These are phyloP conservation scores for Schizophyllum amplum DNA, from an alignment of 1,284 basidiomycete species.

Conservation along the genomic window DNA sequence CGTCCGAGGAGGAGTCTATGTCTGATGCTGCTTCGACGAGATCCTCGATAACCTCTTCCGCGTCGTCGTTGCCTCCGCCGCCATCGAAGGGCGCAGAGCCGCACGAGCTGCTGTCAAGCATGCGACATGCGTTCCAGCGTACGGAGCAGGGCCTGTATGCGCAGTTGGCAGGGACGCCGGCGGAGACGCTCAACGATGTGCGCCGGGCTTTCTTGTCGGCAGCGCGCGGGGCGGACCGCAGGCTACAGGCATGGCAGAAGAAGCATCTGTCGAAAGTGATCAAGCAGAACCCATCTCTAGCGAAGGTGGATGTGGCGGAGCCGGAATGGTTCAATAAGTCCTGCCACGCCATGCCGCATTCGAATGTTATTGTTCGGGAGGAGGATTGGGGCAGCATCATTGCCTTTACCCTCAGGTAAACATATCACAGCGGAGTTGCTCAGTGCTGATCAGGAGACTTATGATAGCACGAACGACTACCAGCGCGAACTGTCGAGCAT, in stretches of 20 bases:
- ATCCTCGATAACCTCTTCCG: conserved; percentile 9
- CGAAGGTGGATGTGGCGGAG: conserved; percentile 29
- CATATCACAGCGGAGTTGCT: conserved; percentile 1
- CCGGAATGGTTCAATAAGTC: conserved; percentile 58
- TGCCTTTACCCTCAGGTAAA: conserved; percentile 60
- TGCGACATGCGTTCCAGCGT: conserved; percentile 50
- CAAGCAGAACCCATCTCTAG: conserved; percentile 16
- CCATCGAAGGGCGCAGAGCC: conserved; percentile 22
- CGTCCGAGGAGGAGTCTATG: conserved; percentile 4
- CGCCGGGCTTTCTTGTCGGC: conserved; percentile 46
- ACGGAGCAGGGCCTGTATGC: conserved; percentile 51
- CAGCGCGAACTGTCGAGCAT: conserved; percentile 47
- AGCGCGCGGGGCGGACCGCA: conserved; percentile 40
- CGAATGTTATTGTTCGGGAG: conserved; percentile 60
- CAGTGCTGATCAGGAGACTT: conserved; percentile 1
- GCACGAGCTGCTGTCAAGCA: conserved; percentile 33
- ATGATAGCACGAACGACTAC: conserved; percentile 49
- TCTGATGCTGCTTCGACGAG: conserved; percentile 6
- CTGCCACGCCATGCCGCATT: conserved; percentile 59
- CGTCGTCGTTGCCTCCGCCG: conserved; percentile 12
- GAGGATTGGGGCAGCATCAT: conserved; percentile 72
- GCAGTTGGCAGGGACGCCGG: conserved; percentile 39
- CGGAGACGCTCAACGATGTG: conserved; percentile 49
- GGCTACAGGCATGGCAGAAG: conserved; percentile 54
- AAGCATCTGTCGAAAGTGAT: conserved; percentile 38